These are phyloP conservation scores for Diutina neorugosa DNA, from an alignment of 1,139 yeast species.

Conservation along the genomic window DNA sequence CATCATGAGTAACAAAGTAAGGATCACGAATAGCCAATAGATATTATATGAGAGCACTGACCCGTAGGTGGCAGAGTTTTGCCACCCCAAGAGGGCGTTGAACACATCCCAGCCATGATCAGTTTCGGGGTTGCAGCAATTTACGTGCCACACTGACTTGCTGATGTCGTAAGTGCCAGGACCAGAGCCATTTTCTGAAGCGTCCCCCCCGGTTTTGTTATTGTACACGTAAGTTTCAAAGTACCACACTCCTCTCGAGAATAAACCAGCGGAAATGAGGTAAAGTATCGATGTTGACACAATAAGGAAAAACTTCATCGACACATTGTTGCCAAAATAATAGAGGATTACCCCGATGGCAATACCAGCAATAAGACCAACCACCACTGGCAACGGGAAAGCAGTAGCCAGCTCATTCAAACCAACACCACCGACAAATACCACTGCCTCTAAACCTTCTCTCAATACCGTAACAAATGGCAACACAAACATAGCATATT, in stretches of 20 bases:
- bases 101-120: conserved; percentile 6
- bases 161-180: conserved; percentile 6
- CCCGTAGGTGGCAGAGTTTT: conserved; percentile 4
- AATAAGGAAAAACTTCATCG: conserved; percentile 5
- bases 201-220: conserved; percentile 5
- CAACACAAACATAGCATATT: conserved; percentile 6
- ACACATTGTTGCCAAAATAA: conserved; percentile 5
- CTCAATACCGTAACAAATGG: conserved; percentile 6
- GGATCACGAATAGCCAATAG: conserved; percentile 5
- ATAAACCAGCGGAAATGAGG: conserved; percentile 6
- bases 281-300: conserved; percentile 6
- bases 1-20: background rate
- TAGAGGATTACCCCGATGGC: conserved; percentile 4
- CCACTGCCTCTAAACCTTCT: conserved; percentile 7
- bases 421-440: conserved; percentile 7
- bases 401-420: conserved; percentile 4
- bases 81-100: conserved; percentile 6
- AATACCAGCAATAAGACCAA: conserved; percentile 6
- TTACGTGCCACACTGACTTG: conserved; percentile 7
- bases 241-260: conserved; percentile 6
- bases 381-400: conserved; percentile 5
- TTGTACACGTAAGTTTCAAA: conserved; percentile 4
- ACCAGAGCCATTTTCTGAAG: conserved; percentile 5
- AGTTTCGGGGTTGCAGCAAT: conserved; percentile 6
- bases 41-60: conserved; percentile 5